These are phyloP conservation scores for Scytalidium lignicola DNA, from an alignment of 2,329 filamentous ascomycete species.

Conservation along the genomic window DNA sequence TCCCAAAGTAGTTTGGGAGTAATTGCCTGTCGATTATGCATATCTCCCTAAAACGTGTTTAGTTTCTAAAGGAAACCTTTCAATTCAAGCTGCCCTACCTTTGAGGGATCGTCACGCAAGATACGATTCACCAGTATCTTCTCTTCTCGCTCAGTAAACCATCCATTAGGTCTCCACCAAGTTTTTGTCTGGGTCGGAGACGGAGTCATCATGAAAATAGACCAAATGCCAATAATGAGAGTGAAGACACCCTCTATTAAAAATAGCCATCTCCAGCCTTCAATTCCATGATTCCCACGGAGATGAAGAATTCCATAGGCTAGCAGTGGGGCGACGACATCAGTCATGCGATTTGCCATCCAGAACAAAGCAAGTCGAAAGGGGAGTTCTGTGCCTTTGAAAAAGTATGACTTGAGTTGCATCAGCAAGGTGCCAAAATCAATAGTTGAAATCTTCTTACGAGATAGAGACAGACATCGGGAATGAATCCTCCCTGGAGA, in stretches of 20 bases:
- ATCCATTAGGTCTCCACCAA: slow-evolving; percentile 54
- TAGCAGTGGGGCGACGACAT: slow-evolving; percentile 3
- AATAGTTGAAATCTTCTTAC: slow-evolving; percentile 43
- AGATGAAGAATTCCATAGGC: slow-evolving; percentile 8
- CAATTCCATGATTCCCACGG: slow-evolving; percentile 1
- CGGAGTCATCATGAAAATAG: slow-evolving; percentile 10
- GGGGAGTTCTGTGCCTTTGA: slow-evolving; percentile 3
- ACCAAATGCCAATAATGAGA: slow-evolving; percentile 8
- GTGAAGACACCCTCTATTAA: slow-evolving; percentile 14
- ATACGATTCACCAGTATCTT: slow-evolving; percentile 62
- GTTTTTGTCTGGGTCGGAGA: slow-evolving; percentile 40
- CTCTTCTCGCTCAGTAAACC: slow-evolving; percentile 59
- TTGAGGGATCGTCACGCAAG: slow-evolving; percentile 47
- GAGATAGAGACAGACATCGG: slow-evolving; percentile 46
- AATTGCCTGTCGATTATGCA: slow-evolving; percentile 46
- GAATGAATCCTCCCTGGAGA: slow-evolving; percentile 9
- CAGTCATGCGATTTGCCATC: background rate
- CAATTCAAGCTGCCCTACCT: background rate
- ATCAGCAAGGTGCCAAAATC: slow-evolving; percentile 3
- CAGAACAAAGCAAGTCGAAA: slow-evolving; percentile 5
- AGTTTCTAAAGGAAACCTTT: slow-evolving; percentile 52
- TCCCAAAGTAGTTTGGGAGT: slow-evolving; percentile 34
- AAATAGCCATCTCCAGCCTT: slow-evolving; percentile 31
- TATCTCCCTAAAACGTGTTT: slow-evolving; percentile 39
- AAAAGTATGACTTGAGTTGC: slow-evolving; percentile 5